Percentiles rank a stretch among this genome's conserved stretches.
These are phyloP conservation scores for Phyllachora maydis DNA, from an alignment of 2,329 filamentous ascomycete species.

Conservation along the genomic window DNA sequence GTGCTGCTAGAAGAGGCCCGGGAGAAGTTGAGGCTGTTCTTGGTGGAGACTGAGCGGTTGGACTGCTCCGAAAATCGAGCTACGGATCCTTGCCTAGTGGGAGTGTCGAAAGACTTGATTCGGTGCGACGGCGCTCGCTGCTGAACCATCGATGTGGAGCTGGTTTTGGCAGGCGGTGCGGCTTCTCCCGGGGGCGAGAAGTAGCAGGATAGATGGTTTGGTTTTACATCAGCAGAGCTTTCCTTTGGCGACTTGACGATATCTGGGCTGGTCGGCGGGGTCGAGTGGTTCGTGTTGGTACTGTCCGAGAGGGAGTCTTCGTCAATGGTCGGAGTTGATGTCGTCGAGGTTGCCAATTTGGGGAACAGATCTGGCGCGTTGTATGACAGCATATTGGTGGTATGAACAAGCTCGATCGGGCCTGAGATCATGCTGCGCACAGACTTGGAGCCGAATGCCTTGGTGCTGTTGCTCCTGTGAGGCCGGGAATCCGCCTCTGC, in stretches of 20 bases:
- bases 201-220: conserved; percentile 49
- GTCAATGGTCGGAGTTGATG: conserved; percentile 23
- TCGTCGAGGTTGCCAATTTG: conserved; percentile 22
- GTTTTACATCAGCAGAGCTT: conserved; percentile 32
- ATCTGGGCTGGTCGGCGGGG: conserved; percentile 49
- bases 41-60: conserved; percentile 29
- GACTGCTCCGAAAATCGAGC: conserved; percentile 36
- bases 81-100: conserved; percentile 23
- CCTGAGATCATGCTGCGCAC: conserved; percentile 63
- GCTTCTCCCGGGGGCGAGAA: conserved; percentile 31
- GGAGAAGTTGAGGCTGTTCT: conserved; percentile 33
- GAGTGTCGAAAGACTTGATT: conserved; percentile 58
- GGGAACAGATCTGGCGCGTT: conserved; percentile 66
- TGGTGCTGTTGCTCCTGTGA: conserved; percentile 28
- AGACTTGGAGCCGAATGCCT: conserved; percentile 21
- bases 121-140: conserved; percentile 70
- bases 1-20: conserved; percentile 34
- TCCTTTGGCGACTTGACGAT: conserved; percentile 17
- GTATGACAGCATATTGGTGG: conserved; percentile 91
- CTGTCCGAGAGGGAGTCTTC: conserved; percentile 50
- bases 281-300: conserved; percentile 32
- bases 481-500: conserved; percentile 16
- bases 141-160: conserved; percentile 50
- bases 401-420: conserved; percentile 73
- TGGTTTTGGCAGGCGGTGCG: conserved; percentile 11